These are phyloP conservation scores for Mucor circinelloides DNA, from an alignment of 371 early-diverging fungal genomes.

Conservation along the genomic window DNA sequence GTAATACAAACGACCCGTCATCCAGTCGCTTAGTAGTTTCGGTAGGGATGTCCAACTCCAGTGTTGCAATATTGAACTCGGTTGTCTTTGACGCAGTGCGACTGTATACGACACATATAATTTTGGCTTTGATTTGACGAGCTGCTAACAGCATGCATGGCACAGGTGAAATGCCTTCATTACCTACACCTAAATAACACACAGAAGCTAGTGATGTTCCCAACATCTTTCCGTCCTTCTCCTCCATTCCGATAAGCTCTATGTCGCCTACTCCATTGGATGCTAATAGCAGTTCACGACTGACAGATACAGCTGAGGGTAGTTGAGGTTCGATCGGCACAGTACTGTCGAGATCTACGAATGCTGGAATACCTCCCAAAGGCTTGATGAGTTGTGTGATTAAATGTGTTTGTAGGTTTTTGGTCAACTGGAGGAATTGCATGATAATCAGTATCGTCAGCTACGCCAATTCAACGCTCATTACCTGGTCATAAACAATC, in stretches of 20 bases:
- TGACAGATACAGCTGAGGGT: constrained; percentile 37
- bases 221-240: neutral
- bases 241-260: constrained; percentile 31
- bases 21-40: neutral
- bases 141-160: constrained; percentile 44
- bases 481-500: constrained; percentile 51
- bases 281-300: constrained; percentile 26
- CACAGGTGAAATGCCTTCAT: constrained; percentile 48
- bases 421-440: constrained; percentile 4
- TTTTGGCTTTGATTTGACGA: constrained; percentile 21
- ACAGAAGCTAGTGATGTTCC: constrained; percentile 23
- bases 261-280: constrained; percentile 44
- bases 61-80: constrained; percentile 45
- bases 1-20: constrained; percentile 5
- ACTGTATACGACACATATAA: constrained; percentile 41
- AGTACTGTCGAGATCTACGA: constrained; percentile 26
- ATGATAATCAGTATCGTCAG: neutral
- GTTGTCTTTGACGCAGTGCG: constrained; percentile 31
- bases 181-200: constrained; percentile 36
- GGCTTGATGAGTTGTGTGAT: constrained; percentile 30
- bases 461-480: neutral
- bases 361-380: constrained; percentile 31
- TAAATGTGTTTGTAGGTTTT: neutral
- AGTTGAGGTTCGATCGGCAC: constrained; percentile 37
- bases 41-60: constrained; percentile 38